phyloP scores from a whole-genome alignment of 164 flowering plant species.

The Piper betle region DNA sequence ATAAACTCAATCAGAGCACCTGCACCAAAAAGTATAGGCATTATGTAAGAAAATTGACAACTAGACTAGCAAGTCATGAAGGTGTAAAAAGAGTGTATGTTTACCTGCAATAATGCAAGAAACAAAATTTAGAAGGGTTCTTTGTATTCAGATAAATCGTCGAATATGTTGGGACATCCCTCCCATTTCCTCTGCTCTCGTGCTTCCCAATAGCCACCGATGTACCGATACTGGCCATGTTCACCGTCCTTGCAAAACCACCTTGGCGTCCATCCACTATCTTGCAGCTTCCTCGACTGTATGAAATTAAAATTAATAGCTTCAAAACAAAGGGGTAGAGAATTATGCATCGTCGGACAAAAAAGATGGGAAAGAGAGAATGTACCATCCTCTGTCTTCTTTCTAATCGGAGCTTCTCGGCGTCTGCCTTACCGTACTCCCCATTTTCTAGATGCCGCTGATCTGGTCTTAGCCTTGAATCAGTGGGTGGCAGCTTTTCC shows the following conservation, averaged over 20 bases:
- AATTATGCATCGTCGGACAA: neutral
- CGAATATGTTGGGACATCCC: conserved; percentile 61
- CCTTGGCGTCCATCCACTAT: conserved; percentile 78
- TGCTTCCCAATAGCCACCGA: conserved; percentile 94
- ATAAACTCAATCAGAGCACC: neutral
- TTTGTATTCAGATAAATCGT: conserved; percentile 22
- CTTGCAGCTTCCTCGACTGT: conserved; percentile 88
- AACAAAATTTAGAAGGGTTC: neutral
- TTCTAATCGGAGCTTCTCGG: conserved; percentile 77
- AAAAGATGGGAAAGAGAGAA: neutral
- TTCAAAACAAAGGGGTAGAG: neutral
- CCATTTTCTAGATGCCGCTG: conserved; percentile 92
- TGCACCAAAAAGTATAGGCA: neutral
- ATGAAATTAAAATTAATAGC: neutral
- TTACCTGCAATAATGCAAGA: conserved; percentile 22
- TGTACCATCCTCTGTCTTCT: conserved; percentile 79
- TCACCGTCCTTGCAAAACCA: conserved; percentile 64
- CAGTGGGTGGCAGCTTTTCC: conserved; percentile 96
- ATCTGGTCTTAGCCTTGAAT: conserved; percentile 92
- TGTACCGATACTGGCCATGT: conserved; percentile 47
- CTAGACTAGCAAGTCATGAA: neutral
- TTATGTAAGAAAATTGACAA: neutral
- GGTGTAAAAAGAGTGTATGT: neutral
- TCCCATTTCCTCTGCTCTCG: conserved; percentile 59
- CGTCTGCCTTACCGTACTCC: conserved; percentile 78